Conservation (phyloP, 2,329 filamentous ascomycete genomes). For the Davidsoniella eucalypti region DNA sequence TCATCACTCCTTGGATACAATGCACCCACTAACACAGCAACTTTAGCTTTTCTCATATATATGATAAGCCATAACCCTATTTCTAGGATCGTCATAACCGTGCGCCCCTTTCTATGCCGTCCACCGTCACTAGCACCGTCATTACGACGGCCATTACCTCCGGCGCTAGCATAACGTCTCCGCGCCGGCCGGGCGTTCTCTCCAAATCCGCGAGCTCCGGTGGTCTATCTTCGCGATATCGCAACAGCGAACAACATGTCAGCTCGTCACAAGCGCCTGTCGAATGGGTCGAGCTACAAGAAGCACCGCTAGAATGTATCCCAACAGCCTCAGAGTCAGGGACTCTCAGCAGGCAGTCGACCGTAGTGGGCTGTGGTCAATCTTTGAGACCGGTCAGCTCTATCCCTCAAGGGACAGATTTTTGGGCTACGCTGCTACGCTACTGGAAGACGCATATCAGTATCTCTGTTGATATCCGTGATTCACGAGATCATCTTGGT, state of each 20-base stretch:
- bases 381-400: neutral
- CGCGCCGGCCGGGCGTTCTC: neutral
- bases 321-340: neutral
- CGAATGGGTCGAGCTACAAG: slow-evolving; percentile 11
- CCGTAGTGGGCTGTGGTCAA: neutral
- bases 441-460: slow-evolving; percentile 9
- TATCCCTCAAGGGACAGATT: neutral
- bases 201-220: neutral
- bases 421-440: neutral
- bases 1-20: too few species aligned
- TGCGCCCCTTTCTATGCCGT: too few species aligned
- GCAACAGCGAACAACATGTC: neutral
- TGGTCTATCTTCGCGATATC: too few species aligned
- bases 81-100: too few species aligned
- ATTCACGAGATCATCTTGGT: slow-evolving; percentile 11
- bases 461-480: slow-evolving; percentile 9
- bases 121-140: too few species aligned
- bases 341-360: neutral
- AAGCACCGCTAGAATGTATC: neutral
- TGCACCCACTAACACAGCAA: too few species aligned
- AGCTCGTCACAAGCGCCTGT: neutral
- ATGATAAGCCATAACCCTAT: too few species aligned
- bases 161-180: neutral
- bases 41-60: too few species aligned
- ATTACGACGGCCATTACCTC: too few species aligned